Evolutionary conservation across 2,329 filamentous ascomycete species (phyloP), one percentile per base, ranked within the genome.

Genomic region (Alternaria sp.): DNA sequence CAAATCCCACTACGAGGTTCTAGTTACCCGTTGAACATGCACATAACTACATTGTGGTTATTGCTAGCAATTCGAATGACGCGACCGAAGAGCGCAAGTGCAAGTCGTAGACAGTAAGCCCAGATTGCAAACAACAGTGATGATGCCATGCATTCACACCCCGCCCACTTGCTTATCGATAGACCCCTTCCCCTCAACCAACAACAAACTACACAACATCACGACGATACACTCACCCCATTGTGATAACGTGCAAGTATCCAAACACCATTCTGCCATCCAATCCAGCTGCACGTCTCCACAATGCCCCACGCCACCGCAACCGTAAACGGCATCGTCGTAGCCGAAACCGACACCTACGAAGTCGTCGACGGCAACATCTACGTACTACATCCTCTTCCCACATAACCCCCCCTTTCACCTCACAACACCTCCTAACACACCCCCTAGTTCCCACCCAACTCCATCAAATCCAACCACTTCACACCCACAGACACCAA

Each of bases 301-400:
- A 28, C 7, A 46, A 75, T 75, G 72, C 72, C 71, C 3, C 63
- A 61, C 58, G 82, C 82, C 51, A 80, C 72, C 50, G 85, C 85
- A 41, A 79, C 77, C 26, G 70, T 85, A 49, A 80, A 83, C 66
- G 82, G 81, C 62, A 79, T 77, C 50, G 68, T 81, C 34, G 71
- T 88, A 51, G 85, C 85, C 58, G 80, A 83, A 65, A 72, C 82
- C 0, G 78, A 83, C 41, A 76, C 74, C 14, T 86, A 81, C 75
- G 82, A 85, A 65, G 79, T 82, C 28, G 84, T 87, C 33, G 85
- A 88, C 64, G 84, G 84, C 26, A 86, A 86, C 72, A 79, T 86
- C 59, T 87, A 87, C 69, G 79, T 81, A 64, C 17, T 8, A 7
- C 28, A 31, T 7, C n/a, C 37, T 29, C 37, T 21, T 13, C 13